Percentiles rank a stretch among this genome's conserved stretches.
Evolutionary conservation across 2,329 filamentous ascomycete species (phyloP).

Genomic region (Aspergillus sp.): DNA sequence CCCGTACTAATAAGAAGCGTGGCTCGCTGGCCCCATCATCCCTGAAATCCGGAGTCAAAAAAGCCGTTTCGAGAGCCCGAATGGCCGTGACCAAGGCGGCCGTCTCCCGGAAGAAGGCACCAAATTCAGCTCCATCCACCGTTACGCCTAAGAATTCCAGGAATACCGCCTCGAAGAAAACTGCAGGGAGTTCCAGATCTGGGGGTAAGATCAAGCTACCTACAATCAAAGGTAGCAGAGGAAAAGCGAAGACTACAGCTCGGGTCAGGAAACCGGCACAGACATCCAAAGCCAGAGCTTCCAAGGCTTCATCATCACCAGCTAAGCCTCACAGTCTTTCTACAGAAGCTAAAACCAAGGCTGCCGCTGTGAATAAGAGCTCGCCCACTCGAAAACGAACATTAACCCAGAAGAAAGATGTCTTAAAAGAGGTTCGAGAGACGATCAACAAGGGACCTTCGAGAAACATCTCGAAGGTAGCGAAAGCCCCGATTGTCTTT

Average conservation of each 20-base stretch:
- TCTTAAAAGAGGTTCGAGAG: conserved; percentile 16
- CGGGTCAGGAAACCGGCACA: conserved; percentile 20
- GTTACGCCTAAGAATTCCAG: conserved; percentile 20
- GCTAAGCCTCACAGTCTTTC: conserved; percentile 35
- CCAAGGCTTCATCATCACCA: conserved; percentile 24
- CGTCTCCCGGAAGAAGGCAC: conserved; percentile 23
- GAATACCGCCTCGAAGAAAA: conserved; percentile 22
- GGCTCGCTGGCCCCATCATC: conserved; percentile 34
- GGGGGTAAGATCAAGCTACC: conserved; percentile 35
- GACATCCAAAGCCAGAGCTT: conserved; percentile 21
- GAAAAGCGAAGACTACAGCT: conserved; percentile 33
- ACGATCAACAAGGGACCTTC: conserved; percentile 8
- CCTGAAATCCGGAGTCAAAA: conserved; percentile 41
- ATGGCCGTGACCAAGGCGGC: conserved; percentile 28
- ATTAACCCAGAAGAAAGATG: conserved; percentile 18
- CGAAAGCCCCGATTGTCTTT: conserved; percentile 5
- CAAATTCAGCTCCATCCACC: conserved; percentile 18
- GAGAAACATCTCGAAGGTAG: conserved; percentile 4
- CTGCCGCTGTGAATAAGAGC: conserved; percentile 31
- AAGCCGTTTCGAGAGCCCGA: conserved; percentile 31
- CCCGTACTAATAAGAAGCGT: conserved; percentile 36
- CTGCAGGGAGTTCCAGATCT: conserved; percentile 17
- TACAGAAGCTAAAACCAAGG: conserved; percentile 35
- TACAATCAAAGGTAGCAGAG: conserved; percentile 31
- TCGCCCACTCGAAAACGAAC: conserved; percentile 22